A percentile compares a stretch with the other conserved stretches of the same genome.
These are phyloP conservation scores for Hippophae tibetana DNA, from an alignment of 306 rosid species.

Conservation along the genomic window DNA sequence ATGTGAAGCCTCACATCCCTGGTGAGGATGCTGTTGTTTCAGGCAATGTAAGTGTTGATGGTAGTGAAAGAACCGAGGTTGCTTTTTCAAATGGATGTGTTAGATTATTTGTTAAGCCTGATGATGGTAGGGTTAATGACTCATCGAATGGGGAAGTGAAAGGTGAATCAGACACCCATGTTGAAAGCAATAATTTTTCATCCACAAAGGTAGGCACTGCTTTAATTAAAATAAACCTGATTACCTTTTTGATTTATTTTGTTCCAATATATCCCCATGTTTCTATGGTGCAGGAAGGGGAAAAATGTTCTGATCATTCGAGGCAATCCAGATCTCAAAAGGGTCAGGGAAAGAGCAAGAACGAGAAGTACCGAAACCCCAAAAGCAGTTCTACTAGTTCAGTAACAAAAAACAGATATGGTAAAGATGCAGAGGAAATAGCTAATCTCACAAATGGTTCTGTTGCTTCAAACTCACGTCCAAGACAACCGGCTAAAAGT, in stretches of 20 bases:
- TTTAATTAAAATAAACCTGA: background rate
- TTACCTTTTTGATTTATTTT: slow-evolving; percentile 4
- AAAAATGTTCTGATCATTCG: slow-evolving; percentile 24
- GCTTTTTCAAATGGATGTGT: slow-evolving; percentile 31
- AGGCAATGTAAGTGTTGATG: slow-evolving; percentile 22
- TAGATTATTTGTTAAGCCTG: slow-evolving; percentile 18
- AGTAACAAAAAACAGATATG: slow-evolving; percentile 45
- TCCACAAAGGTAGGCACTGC: slow-evolving; percentile 41
- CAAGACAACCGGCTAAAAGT: slow-evolving; percentile 45
- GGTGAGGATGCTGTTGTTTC: slow-evolving; percentile 29
- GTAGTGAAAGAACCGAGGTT: slow-evolving; percentile 15
- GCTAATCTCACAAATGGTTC: slow-evolving; percentile 52
- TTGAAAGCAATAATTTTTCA: slow-evolving; percentile 28
- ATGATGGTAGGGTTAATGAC: slow-evolving; percentile 27
- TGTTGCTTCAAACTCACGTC: slow-evolving; percentile 26
- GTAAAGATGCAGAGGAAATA: slow-evolving; percentile 37
- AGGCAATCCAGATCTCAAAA: slow-evolving; percentile 34
- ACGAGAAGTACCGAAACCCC: slow-evolving; percentile 33
- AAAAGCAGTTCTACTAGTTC: slow-evolving; percentile 28
- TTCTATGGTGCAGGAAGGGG: slow-evolving; percentile 39
- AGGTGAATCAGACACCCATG: slow-evolving; percentile 33
- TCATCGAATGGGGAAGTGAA: slow-evolving; percentile 30
- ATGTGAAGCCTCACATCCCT: slow-evolving; percentile 21
- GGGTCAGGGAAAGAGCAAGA: slow-evolving; percentile 46
- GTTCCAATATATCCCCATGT: slow-evolving; percentile 19